Conservation (phyloP, 768 basidiomycete species). For the Candolleomyces eurysporus region DNA sequence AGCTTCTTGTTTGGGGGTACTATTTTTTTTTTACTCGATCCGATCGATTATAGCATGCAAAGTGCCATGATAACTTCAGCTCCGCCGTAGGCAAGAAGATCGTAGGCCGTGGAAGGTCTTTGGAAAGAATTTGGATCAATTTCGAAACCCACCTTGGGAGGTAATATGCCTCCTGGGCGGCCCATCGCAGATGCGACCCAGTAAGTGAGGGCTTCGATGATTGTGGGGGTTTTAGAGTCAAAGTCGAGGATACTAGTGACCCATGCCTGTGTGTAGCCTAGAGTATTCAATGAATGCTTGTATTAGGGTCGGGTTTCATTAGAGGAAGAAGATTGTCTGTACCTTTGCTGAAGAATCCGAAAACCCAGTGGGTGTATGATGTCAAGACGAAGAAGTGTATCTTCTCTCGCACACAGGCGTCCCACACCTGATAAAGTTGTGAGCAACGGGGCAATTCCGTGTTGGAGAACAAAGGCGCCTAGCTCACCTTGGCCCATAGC, state of each 20-base stretch:
- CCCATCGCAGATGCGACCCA: slow-evolving; percentile 58
- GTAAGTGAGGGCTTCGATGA: slow-evolving; percentile 50
- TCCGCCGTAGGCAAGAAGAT: slow-evolving; percentile 24
- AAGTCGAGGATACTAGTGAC: slow-evolving; percentile 44
- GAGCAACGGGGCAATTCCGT: background rate
- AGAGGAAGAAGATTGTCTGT: slow-evolving; percentile 2
- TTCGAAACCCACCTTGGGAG: slow-evolving; percentile 41
- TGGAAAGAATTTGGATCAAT: slow-evolving; percentile 10
- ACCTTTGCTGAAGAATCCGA: slow-evolving; percentile 62
- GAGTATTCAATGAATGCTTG: background rate
- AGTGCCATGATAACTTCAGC: slow-evolving; percentile 24
- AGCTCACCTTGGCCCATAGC: slow-evolving; percentile 57
- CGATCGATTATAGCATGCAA: slow-evolving; percentile 10
- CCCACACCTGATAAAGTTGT: slow-evolving; percentile 45
- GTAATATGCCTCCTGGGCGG: slow-evolving; percentile 26
- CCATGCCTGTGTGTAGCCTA: slow-evolving; percentile 55
- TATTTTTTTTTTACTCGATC: background rate
- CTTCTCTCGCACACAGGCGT: slow-evolving; percentile 46
- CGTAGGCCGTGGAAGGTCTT: slow-evolving; percentile 15
- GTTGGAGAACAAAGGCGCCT: background rate
- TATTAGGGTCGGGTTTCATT: background rate
- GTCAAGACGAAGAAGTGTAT: slow-evolving; percentile 59
- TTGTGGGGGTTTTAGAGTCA: slow-evolving; percentile 41
- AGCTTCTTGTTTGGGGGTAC: background rate
- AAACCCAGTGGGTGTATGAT: slow-evolving; percentile 59